Base-by-base conservation (phyloP, 139 green algal species). In the Chlamydomonas urium region DNA sequence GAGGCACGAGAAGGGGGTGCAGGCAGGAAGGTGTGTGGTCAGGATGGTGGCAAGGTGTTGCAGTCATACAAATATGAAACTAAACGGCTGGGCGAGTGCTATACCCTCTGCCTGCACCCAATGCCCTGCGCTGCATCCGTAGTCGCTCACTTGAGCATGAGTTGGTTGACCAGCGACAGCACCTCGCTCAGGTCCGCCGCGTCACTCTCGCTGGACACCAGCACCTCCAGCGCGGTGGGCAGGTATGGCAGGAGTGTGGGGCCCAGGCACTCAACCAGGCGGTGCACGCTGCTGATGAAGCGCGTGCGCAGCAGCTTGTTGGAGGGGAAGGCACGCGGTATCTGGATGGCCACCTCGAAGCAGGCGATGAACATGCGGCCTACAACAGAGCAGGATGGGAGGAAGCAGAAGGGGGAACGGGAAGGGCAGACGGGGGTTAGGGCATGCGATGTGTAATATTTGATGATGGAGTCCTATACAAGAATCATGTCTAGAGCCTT, bases 261-360 rank as follows among this genome's bases (percentile, higher is more conserved):
- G 24, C 63, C 63, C 36, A 70, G 60, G 53, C 75, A 85, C 76
- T 97, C 92, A 47, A 97, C 90, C 79, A 96, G 77, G 32, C 92
- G 84, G 82, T 97, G 91, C 28, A 97, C 57, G 37, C 91, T 88
- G 28, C 75, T 83, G 34, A 96, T 89, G 78, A 94, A 89, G 58
- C 90, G 85, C 4, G 72, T 73, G 4, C 88, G 79, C 34, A 96
- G 80, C 66, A 80, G 65, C 72, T 83, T 87, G 76, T 85, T 73
- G 56, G 36, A 36, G 8, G 89, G 87, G 10, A 87, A 79, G 21
- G 66, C 70, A 23, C 79, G 73, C 3, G 85, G 88, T 21, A 88
- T 71, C 32, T 65, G 66, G 70, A 90, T 65, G 17, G 79, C 78
- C 32, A 84, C 75, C 72, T 88, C 74, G n/a, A 92, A 47, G 47